Conservation (phyloP, 345 rosid species). For the Pseudoturritis turrita region DNA sequence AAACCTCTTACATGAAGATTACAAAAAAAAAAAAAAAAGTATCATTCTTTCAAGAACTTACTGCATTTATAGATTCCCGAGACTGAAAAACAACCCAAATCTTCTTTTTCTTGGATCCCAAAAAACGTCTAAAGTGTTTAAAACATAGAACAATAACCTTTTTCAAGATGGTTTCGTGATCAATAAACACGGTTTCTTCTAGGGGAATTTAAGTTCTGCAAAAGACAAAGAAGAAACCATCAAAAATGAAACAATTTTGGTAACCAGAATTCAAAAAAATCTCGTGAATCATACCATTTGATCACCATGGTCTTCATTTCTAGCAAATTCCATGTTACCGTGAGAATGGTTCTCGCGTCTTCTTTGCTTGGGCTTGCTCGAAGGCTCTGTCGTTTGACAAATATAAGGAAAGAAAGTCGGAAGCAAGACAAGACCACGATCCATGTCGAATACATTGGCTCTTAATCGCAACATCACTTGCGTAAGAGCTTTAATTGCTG, state of each 20-base stretch:
- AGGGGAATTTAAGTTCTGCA: slow-evolving; percentile 38
- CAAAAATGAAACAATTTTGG: neutral
- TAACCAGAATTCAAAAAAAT: neutral
- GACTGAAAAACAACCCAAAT: neutral
- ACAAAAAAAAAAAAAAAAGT: neutral
- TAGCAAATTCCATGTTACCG: slow-evolving; percentile 32
- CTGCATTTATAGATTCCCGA: neutral
- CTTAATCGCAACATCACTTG: slow-evolving; percentile 57
- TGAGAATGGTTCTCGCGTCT: slow-evolving; percentile 42
- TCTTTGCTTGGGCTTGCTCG: slow-evolving; percentile 44
- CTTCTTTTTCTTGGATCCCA: neutral
- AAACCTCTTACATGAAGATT: neutral
- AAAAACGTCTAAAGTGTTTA: neutral
- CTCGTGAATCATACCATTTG: slow-evolving; percentile 37
- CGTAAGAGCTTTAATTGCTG: slow-evolving; percentile 58
- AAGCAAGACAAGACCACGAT: slow-evolving; percentile 46
- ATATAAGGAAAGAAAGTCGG: slow-evolving; percentile 60
- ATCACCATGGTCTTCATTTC: slow-evolving; percentile 41
- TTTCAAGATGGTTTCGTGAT: slow-evolving; percentile 14
- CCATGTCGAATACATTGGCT: slow-evolving; percentile 63
- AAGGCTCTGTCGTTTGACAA: slow-evolving; percentile 44
- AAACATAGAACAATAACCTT: slow-evolving; percentile 2
- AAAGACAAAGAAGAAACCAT: neutral
- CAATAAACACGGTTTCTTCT: slow-evolving; percentile 53
- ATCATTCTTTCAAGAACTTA: neutral